phyloP scores from a whole-genome alignment of 495 filamentous ascomycete genomes.

The Chaetomium cochliodes region DNA sequence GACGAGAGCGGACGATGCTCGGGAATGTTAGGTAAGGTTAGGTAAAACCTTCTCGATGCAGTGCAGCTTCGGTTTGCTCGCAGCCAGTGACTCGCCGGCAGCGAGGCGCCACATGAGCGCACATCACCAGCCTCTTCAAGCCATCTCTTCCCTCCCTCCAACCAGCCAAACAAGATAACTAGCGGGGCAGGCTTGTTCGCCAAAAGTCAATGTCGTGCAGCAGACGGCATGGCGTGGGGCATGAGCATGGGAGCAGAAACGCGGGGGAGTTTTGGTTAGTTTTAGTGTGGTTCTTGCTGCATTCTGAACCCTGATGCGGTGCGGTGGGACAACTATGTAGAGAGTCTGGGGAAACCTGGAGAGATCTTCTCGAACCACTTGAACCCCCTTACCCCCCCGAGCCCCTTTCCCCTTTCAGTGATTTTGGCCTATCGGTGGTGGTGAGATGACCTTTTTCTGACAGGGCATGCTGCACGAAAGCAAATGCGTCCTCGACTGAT shows the following conservation, averaged over 20 bases:
- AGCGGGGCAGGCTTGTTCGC: too few relatives aligned
- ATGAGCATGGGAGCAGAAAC: not conserved
- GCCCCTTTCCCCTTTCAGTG: too few relatives aligned
- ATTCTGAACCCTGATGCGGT: too few relatives aligned
- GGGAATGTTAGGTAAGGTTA: not conserved
- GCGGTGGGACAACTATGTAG: not conserved
- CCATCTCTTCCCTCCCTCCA: not conserved
- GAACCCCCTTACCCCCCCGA: not conserved
- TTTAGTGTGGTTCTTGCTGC: not conserved
- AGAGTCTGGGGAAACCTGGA: not conserved
- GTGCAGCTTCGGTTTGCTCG: not conserved
- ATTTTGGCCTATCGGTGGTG: too few relatives aligned
- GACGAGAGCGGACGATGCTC: not conserved
- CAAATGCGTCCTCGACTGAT: too few relatives aligned
- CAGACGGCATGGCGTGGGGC: too few relatives aligned
- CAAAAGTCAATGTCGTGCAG: too few relatives aligned
- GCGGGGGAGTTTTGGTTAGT: too few relatives aligned
- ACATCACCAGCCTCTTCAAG: not conserved
- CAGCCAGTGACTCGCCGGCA: too few relatives aligned
- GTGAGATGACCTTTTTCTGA: too few relatives aligned
- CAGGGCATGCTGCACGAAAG: too few relatives aligned
- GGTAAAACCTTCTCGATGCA: not conserved
- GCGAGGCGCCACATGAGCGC: not conserved
- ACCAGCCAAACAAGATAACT: not conserved
- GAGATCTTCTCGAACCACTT: not conserved